Base-by-base conservation (phyloP, 345 rosid species). In the Populus pruinosa region DNA sequence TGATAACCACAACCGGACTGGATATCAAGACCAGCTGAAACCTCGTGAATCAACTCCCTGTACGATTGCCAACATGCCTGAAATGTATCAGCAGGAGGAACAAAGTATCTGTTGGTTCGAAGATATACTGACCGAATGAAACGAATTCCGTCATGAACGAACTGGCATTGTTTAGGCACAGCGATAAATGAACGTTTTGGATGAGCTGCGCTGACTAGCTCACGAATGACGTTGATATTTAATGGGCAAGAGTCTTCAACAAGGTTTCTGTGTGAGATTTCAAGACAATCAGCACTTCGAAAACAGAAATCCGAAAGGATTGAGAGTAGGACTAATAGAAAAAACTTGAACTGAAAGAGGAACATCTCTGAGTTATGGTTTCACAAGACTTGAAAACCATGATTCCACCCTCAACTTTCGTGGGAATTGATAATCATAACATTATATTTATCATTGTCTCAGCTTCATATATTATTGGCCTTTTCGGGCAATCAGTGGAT, bases 101-200 rank as follows among this genome's bases (percentile, higher is more conserved):
- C 74, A 41, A 87, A 87, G 79, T 16, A 74, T 0, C 81, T 84
- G 11, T 20, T 70, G 8, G 20, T 56, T 20, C 71, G 43, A 3
- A 87, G 84, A 76, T 85, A 85, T 70, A 77, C 84, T 0, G 90
- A 78, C 2, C 81, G 84, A 50, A 85, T 76, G 61, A 83, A 41
- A 12, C 66, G 81, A 67, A 85, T n/a, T 13, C 81, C 82, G 56
- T 77, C 76, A 29, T 67, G 66, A 53, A 85, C 64, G 53, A 38
- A 64, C 25, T 56, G 75, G 16, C 87, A 85, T 25, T 70, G 43
- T 35, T 16, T 66, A n/a, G 53, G 8, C 75, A 78, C 61, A 36
- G 70, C 73, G 1, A 38, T 68, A 3, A 79, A 74, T 9, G 64
- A 25, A 41, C 64, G 79, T 81, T 69, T 79, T 16, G 43, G 67